Base-by-base conservation (phyloP, 495 filamentous ascomycete genomes). In the Annulohypoxylon nitens region DNA sequence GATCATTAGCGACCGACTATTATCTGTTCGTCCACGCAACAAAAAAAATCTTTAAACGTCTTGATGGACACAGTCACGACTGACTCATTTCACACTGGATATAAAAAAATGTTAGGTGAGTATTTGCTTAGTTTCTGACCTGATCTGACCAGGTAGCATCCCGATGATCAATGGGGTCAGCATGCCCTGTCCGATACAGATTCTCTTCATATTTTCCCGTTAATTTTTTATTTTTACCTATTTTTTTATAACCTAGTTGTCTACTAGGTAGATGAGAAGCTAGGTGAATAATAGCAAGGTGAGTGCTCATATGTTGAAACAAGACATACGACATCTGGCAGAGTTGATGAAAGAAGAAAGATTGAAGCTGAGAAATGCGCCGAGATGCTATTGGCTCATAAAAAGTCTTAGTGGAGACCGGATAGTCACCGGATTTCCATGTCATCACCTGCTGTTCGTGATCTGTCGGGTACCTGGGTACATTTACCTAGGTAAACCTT, bases 401-500 rank as follows among this genome's bases (percentile, higher is more conserved):
- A 39, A 47, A 7, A 9, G 12, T 2, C 12, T 20, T 37, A 58
- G 54, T 58, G 61, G 61, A 37, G 53, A 37, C 45, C 36, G 53
- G 64, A 41, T 59, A 51, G 51, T 67, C 26, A 26, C 16, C 41
- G 39, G 60, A 36, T 37, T 18, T 12, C 30, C 30, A 30, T 1
- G 30, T 30, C 5, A 39, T 64, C 39, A 54, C 36, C 18, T 41
- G 20, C 18, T 41, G 20, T 14, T 51, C n/a, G 4, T 45, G 48
- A 57, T 23, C 58, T 63, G 20, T 63, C 59, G 53, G 53, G 16
- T 54, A 54, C 50, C 50, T 54, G 12, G 23, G 50, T 25, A 54
- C 23, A 54, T 23, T 23, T 26, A 12, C 50, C 20, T 26, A 23
- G 57, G 67, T 60, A 57, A 70, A 70, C 26, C 12, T 30, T 58